Evolutionary conservation across 805 yeast genomes (phyloP).

Genomic region (Huiozyma naganishii): DNA sequence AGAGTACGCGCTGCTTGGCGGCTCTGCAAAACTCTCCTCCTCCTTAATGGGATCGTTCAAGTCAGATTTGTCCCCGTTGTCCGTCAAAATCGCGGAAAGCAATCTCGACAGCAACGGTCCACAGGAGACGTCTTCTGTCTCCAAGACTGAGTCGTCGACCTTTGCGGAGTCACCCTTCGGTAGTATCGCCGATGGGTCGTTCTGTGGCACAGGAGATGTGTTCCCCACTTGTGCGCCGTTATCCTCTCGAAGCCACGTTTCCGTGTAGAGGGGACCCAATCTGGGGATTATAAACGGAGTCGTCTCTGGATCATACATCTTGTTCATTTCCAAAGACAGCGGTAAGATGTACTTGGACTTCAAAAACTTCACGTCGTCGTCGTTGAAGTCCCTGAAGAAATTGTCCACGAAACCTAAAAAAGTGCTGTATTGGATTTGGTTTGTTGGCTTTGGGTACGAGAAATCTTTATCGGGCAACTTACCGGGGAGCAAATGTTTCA

Average conservation of each 20-base stretch:
- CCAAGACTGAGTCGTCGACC: constrained; percentile 46
- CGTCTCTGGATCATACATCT: constrained; percentile 50
- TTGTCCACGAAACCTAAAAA: constrained; percentile 80
- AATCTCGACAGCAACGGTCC: constrained; percentile 86
- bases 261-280: constrained; percentile 71
- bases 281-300: constrained; percentile 78
- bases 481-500: constrained; percentile 74
- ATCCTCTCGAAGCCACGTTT: constrained; percentile 83
- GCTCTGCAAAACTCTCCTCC: constrained; percentile 14
- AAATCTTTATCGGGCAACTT: constrained; percentile 79
- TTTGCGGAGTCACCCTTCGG: constrained; percentile 54
- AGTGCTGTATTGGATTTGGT: constrained; percentile 86
- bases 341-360: constrained; percentile 52
- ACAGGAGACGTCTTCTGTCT: constrained; percentile 67
- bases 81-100: constrained; percentile 58
- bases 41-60: constrained; percentile 2
- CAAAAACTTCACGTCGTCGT: constrained; percentile 72
- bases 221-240: constrained; percentile 33
- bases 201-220: constrained; percentile 37
- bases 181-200: constrained; percentile 31
- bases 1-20: constrained; percentile 1
- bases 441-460: constrained; percentile 70
- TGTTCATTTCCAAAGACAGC: constrained; percentile 28
- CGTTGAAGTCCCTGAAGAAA: constrained; percentile 63
- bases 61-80: constrained; percentile 10